Base-by-base conservation (phyloP, 2,329 filamentous ascomycete genomes). In the Xylaria hypoxylon region DNA sequence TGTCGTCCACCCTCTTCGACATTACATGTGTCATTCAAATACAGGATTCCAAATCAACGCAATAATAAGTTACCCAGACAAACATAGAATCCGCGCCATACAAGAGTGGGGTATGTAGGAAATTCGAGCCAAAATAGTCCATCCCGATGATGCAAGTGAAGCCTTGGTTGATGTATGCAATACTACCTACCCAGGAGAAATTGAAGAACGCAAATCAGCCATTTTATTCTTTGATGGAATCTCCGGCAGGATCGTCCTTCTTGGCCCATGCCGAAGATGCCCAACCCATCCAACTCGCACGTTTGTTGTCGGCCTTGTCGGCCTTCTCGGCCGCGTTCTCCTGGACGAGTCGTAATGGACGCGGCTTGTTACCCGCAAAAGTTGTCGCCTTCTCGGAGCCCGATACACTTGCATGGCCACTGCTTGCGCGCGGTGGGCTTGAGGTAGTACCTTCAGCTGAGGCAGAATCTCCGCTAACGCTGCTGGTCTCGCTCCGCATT, bases 271-370 rank as follows among this genome's bases (percentile, higher is more conserved):
- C 77, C 11, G 71, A 70, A 47, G 68, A 68, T 28, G 83, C 82
- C 87, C 88, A 90, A 13, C 87, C 87, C 64, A 90, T 85, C 89
- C 89, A 91, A 77, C 87, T 90, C 22, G 83, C 82, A 53, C 89
- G 82, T 81, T 90, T 90, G 74, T 85, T 86, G 59, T 82, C 78
- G 22, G 78, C 77, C 72, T 85, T 86, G 59, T 82, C 78, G 22
- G 78, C 77, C 72, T 84, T 83, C 57, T 87, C 86, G 3, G 57
- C 28, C 24, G 80, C 78, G 71, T 90, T 90, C 80, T 97, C 93
- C 79, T 96, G 92, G 52, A 98, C 94, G 33, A 99, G 85, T 17
- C 95, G 87, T 70, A 99, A 82, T 6, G 95, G 95, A 40, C 94
- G 87, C 65, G 96, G 89, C 79, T 96, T 96, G 75, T 90, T 90